Evolutionary conservation across 2,329 filamentous ascomycete genomes (phyloP).

Genomic region (Paraconiothyrium sp.): DNA sequence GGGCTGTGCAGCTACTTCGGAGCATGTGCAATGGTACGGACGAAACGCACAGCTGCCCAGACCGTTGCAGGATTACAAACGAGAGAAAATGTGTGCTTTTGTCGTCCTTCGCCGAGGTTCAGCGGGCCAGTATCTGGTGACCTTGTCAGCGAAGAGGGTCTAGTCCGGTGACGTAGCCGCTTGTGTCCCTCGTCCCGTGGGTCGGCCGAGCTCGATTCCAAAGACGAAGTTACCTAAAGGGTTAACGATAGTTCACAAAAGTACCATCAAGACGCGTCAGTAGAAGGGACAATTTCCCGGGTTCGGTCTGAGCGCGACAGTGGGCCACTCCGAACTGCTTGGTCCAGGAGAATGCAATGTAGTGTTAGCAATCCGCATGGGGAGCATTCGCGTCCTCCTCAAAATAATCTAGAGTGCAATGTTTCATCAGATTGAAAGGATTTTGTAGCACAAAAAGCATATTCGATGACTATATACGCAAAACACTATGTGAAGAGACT

Average conservation of each 20-base stretch:
- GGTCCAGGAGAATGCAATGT: no score
- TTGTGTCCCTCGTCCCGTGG: neutral
- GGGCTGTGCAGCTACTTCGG: constrained; percentile 20
- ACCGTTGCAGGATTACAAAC: constrained; percentile 21
- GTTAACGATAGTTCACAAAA: neutral
- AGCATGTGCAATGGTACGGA: constrained; percentile 18
- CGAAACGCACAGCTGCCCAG: constrained; percentile 13
- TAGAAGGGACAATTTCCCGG: no score
- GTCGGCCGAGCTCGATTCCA: neutral
- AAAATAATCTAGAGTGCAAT: no score
- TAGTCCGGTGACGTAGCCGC: neutral
- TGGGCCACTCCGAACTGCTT: no score
- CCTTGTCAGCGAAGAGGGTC: neutral
- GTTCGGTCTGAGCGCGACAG: no score
- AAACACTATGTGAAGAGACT: neutral
- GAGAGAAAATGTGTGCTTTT: neutral
- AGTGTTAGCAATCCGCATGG: no score
- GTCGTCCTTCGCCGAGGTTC: constrained; percentile 4
- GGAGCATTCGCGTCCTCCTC: no score
- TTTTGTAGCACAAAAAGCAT: neutral
- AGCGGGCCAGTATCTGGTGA: neutral
- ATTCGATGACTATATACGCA: neutral
- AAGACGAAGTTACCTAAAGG: neutral
- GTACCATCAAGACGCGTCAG: neutral
- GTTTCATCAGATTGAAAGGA: neutral